Evolutionary conservation across 225 moss, liverwort and hornwort genomes (phyloP), one percentile per base, ranked within the genome.

Genomic region (Anthoceros angustus): DNA sequence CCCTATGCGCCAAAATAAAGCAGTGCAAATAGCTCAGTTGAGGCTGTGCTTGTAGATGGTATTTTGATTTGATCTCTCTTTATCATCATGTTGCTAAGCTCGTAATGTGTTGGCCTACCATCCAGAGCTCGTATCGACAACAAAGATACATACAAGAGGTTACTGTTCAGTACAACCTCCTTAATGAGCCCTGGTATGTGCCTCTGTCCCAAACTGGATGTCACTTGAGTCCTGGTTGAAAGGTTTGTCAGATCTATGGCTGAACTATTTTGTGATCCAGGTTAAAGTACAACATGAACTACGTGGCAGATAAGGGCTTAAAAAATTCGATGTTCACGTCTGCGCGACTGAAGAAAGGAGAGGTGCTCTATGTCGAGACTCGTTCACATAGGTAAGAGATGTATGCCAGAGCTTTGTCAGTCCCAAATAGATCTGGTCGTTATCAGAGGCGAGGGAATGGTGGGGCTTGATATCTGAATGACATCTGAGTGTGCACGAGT

Each of bases 251-350:
- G n/a, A n/a, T n/a, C n/a, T n/a, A n/a, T 40, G 41, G 15, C 40
- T 42, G 40, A 15, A 0, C 12, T 62, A 32, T 67, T 32, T 39
- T 68, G 15, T 71, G 39, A 14, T 50, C 4, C 75, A 85, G 84
- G 95, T 74, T 92, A 23, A 98, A 98, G 81, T 98, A 92, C 72
- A 89, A 79, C 72, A 98, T 98, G 84, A 86, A 84, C 76, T 85
- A 88, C 68, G 92, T 98, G 63, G 92, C 95, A 61, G 95, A 98
- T 69, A 88, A 85, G 64, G 92, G 92, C 40, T 73, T 98, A 65
- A 98, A 92, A 71, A 88, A 92, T 64, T 92, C 89, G 18, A 91
- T 89, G 74, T 98, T 86, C 46, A 98, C 95, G 5, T 89, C 95
- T 71, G 95, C 95, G 41, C 92, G 95, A 66, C 81, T 98, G 32